Evolutionary conservation across 164 flowering plant species (phyloP), one percentile per base, ranked within the genome.

Genomic region (Amborella trichopoda): DNA sequence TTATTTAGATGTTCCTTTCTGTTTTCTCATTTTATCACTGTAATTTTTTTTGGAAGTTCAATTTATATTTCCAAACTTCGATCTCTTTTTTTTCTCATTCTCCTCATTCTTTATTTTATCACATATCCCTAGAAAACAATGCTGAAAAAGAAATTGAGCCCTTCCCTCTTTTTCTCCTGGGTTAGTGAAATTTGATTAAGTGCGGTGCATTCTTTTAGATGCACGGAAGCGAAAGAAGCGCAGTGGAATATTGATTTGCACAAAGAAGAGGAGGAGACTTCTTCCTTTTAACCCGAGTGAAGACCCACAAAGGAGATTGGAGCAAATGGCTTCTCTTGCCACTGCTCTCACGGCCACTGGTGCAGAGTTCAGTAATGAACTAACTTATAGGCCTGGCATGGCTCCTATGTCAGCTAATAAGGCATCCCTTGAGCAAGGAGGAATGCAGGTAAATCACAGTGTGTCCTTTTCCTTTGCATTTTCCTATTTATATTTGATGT

Each of bases 291-390:
- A 46, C 56, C 96, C 96, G 1, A 74, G 55, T 21, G 80, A 84
- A 44, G 94, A 80, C 54, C 62, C 68, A 13, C 20, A 14, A 26
- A 74, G 84, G 61, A 74, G 95, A 49, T 46, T 81, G 53, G 60
- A 75, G 45, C 94, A 87, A 61, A 87, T 91, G 99, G 80, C 80
- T 3, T 87, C 99, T 13, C 53, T 87, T 20, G 99, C 99, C 0
- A 82, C 90, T 1, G 95, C 99, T 11, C 60, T 87, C 69, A 73
- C 53, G 13, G 66, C 82, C 8, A 75, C 89, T 0, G 65, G 74
- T 1, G 60, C 96, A 0, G 52, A 74, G 52, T 91, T 78, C 68
- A 78, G 81, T 45, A 71, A 91, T 54, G 75, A 78, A 55, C 95
- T 91, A 5, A 77, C 86, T 11, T 91, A 82, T 51, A 37, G 62